Evolutionary conservation across 106 monocot genomes (phyloP), one percentile per base, ranked within the genome.

Genomic region (Acorus gramineus): DNA sequence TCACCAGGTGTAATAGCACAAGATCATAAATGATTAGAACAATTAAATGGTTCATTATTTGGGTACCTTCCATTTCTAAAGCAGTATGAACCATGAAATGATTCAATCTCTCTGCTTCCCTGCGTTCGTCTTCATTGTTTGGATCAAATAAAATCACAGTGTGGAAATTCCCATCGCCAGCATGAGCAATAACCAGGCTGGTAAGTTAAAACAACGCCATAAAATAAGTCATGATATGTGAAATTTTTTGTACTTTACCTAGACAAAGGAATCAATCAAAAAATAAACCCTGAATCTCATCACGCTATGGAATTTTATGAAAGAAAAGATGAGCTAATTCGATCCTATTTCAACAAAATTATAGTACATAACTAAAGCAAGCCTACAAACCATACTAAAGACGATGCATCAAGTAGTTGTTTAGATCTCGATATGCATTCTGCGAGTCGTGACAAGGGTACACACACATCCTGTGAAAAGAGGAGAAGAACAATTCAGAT

Each of bases 161-260:
- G 73, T 98, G 96, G 75, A 98, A 91, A 60, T 98, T 98, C 42
- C 96, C 96, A 85, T 91, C 96, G 77, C 96, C 96, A 81, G 96
- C 96, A 92, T 98, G 96, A 78, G 96, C 87, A 83, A 98, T 81
- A 46, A 98, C 88, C 55, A 75, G 64, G 61, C 93, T 93, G 79
- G 2, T 10, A 54, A 53, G 10, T 47, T 51, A 69, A 63, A 65
- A 55, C 44, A 51, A 14, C 14, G 54, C 60, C 49, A 47, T 44
- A 42, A 44, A 56, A 54, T 11, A 63, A 4, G 45, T 54, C 10
- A 45, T 45, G 7, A 10, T n/a, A 28, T 28, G 28, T 28, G 28
- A 28, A 28, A 28, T 28, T 28, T 28, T 28, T 28, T 28, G 1
- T 28, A 28, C 28, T 28, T 28, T 28, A 28, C 28, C 28, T 28